Conservation (phyloP, 306 rosid species). For the Trichosanthes truncata region DNA sequence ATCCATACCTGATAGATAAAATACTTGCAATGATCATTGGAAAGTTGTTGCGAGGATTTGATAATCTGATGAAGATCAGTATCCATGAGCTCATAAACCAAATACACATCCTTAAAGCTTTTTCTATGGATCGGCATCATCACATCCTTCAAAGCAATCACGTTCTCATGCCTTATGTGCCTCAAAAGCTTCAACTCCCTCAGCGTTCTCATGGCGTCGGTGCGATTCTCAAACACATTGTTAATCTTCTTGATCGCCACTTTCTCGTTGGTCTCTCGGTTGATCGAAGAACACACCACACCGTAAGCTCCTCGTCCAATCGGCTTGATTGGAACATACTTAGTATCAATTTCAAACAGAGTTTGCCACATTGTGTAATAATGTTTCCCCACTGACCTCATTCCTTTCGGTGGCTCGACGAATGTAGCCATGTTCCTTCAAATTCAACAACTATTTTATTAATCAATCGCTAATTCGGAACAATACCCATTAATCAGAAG, state of each 20-base stretch:
- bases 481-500: not conserved
- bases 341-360: conserved; percentile 72
- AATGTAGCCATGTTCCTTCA: conserved; percentile 53
- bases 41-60: conserved; percentile 58
- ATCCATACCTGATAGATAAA: conserved; percentile 65
- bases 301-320: conserved; percentile 83
- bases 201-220: conserved; percentile 61
- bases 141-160: conserved; percentile 76
- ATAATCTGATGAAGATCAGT: conserved; percentile 81
- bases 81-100: conserved; percentile 94
- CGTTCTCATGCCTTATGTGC: conserved; percentile 63
- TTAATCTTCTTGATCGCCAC: conserved; percentile 84
- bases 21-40: conserved; percentile 67
- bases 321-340: conserved; percentile 70
- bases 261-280: conserved; percentile 63
- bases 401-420: conserved; percentile 58
- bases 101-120: conserved; percentile 68
- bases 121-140: conserved; percentile 59
- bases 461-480: not conserved
- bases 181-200: conserved; percentile 79
- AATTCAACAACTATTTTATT: conserved; percentile 20
- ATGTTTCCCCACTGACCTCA: conserved; percentile 54
- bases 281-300: conserved; percentile 75
- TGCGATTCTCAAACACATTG: conserved; percentile 52
- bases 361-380: conserved; percentile 61